These are phyloP conservation scores for Agrocybe praecox DNA, from an alignment of 768 basidiomycete species.

Conservation along the genomic window DNA sequence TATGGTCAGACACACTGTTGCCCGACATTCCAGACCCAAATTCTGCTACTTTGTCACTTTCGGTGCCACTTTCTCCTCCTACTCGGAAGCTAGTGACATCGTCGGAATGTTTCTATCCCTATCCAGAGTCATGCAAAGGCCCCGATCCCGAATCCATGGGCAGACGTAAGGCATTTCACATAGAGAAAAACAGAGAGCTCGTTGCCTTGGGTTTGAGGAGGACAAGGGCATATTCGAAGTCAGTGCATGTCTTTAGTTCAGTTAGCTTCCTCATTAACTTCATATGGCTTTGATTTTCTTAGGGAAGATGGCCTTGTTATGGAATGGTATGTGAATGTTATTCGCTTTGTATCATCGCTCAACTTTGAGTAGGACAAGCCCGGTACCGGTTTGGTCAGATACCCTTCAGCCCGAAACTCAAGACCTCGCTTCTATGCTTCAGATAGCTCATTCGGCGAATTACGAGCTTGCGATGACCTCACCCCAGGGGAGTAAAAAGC, in stretches of 20 bases:
- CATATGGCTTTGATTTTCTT: neutral
- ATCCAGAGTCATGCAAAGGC: conserved; percentile 1
- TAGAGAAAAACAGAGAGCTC: conserved; percentile 4
- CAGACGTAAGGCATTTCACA: neutral
- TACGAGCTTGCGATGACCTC: neutral
- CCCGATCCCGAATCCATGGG: neutral
- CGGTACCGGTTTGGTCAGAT: conserved; percentile 35
- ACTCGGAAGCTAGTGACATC: neutral
- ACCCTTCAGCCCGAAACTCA: conserved; percentile 19
- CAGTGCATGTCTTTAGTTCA: neutral
- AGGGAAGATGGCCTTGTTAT: conserved; percentile 38
- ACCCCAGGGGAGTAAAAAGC: neutral
- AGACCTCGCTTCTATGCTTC: conserved; percentile 18
- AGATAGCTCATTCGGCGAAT: conserved; percentile 8
- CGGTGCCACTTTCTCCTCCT: neutral
- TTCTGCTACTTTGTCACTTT: neutral
- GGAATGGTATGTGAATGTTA: conserved; percentile 28
- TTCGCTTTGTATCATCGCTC: neutral
- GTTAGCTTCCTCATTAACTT: neutral
- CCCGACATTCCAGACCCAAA: neutral
- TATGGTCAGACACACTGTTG: neutral
- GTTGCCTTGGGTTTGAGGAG: conserved; percentile 12
- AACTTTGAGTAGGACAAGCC: conserved; percentile 21
- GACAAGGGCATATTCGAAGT: conserved; percentile 24
- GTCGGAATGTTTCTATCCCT: conserved; percentile 4